Evolutionary conservation across 257 asterid genomes (phyloP).

Genomic region (Plectranthus barbatus): DNA sequence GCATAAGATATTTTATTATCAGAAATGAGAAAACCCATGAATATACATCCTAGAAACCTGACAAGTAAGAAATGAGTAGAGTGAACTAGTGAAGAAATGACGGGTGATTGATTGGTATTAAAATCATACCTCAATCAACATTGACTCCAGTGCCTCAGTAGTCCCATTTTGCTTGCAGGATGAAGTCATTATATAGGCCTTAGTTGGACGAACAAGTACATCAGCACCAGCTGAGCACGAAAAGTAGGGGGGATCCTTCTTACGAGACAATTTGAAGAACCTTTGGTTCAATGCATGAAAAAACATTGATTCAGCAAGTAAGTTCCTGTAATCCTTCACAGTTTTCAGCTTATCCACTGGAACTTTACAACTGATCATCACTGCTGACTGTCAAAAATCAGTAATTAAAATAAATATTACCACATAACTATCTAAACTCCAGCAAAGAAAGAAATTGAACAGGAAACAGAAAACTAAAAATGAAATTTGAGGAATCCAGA

Average conservation of each 20-base stretch:
- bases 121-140: constrained; percentile 77
- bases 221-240: constrained; percentile 94
- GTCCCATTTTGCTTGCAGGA: constrained; percentile 92
- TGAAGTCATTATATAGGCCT: constrained; percentile 86
- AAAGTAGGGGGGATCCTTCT: constrained; percentile 81
- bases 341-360: constrained; percentile 63
- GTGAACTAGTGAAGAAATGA: constrained; percentile 22
- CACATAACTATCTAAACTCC: neutral
- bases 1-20: constrained; percentile 67
- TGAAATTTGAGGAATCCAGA: constrained; percentile 12
- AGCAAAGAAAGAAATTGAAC: constrained; percentile 1
- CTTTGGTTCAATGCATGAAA: constrained; percentile 93
- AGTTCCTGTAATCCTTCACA: constrained; percentile 72
- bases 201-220: constrained; percentile 68
- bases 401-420: constrained; percentile 15
- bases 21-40: constrained; percentile 75
- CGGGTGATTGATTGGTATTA: constrained; percentile 4
- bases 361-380: constrained; percentile 92
- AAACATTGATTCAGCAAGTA: constrained; percentile 93
- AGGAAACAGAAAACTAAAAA: constrained; percentile 8
- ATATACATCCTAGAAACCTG: constrained; percentile 77
- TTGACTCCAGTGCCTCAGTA: constrained; percentile 70
- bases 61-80: constrained; percentile 20
- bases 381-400: constrained; percentile 71
- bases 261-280: constrained; percentile 86